phyloP scores from a whole-genome alignment of 1,139 yeast species.

The Kurtzmaniella quercitrusa region DNA sequence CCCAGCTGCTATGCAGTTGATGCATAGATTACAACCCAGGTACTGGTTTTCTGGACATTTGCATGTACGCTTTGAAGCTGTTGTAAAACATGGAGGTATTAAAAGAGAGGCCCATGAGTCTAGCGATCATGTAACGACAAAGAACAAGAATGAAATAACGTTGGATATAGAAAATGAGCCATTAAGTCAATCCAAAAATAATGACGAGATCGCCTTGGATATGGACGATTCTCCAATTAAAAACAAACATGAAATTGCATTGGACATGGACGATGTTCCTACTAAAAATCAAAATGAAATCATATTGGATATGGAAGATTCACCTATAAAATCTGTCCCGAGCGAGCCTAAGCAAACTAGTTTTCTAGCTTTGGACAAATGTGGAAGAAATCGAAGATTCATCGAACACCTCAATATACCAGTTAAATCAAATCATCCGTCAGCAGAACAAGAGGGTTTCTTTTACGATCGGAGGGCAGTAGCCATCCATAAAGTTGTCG shows the following conservation, averaged over 20 bases:
- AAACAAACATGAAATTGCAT: slow-evolving; percentile 29
- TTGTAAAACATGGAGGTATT: slow-evolving; percentile 15
- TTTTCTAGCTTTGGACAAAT: slow-evolving; percentile 84
- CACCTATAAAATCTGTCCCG: not conserved
- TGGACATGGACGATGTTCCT: slow-evolving; percentile 27
- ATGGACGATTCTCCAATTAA: slow-evolving; percentile 13
- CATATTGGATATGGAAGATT: slow-evolving; percentile 29
- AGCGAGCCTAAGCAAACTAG: slow-evolving; percentile 31
- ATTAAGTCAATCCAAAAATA: slow-evolving; percentile 11
- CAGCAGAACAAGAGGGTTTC: slow-evolving; percentile 18
- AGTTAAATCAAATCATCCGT: slow-evolving; percentile 20
- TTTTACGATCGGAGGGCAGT: slow-evolving; percentile 45
- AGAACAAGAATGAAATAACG: slow-evolving; percentile 21
- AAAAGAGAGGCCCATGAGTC: slow-evolving; percentile 4
- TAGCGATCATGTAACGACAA: not conserved
- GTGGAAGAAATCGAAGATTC: slow-evolving; percentile 58
- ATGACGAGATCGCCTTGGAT: slow-evolving; percentile 23
- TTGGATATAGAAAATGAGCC: slow-evolving; percentile 18
- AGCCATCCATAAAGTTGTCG: slow-evolving; percentile 45
- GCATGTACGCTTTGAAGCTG: slow-evolving; percentile 72
- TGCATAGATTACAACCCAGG: slow-evolving; percentile 54
- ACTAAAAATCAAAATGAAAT: slow-evolving; percentile 30
- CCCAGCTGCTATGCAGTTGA: slow-evolving; percentile 58
- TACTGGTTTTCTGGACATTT: slow-evolving; percentile 90
- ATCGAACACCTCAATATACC: slow-evolving; percentile 40